A percentile compares a stretch with the other conserved stretches of the same genome.
These are phyloP conservation scores for Corylus heterophylla DNA, from an alignment of 306 rosid species.

Conservation along the genomic window DNA sequence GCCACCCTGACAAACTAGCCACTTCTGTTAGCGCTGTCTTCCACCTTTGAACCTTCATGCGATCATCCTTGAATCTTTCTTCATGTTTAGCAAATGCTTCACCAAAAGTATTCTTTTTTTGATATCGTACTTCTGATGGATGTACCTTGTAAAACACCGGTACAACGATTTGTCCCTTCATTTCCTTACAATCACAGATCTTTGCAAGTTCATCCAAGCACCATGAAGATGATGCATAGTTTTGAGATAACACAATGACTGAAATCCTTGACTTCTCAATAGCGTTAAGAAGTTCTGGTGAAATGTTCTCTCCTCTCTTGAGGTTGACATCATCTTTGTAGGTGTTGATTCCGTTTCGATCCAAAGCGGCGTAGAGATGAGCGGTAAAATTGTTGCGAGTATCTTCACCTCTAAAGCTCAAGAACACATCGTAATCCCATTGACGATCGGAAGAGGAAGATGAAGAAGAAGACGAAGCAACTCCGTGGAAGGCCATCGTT, in stretches of 20 bases:
- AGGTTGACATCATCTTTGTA: not conserved
- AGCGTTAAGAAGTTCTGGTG: not conserved
- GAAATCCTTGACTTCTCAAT: slow-evolving; percentile 2
- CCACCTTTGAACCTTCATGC: slow-evolving; percentile 22
- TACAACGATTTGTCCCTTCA: not conserved
- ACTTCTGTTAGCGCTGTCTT: slow-evolving; percentile 18
- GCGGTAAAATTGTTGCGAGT: no score
- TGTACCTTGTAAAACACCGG: not conserved
- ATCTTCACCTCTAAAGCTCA: not conserved
- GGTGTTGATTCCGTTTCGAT: no score
- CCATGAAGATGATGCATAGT: slow-evolving; percentile 1
- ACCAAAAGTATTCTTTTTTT: not conserved
- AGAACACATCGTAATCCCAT: not conserved
- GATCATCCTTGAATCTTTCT: slow-evolving; percentile 11
- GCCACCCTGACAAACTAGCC: slow-evolving; percentile 24
- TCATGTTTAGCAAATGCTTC: not conserved
- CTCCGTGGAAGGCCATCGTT: not conserved
- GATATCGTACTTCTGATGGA: not conserved
- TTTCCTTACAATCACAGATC: no score
- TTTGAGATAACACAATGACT: slow-evolving; percentile 24
- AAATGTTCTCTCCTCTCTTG: not conserved
- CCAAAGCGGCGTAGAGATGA: not conserved
- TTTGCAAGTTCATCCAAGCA: not conserved
- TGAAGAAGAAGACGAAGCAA: not conserved
- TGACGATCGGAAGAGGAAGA: not conserved